Conservation (phyloP, 2,329 filamentous ascomycete species). For the Didymella segeticola region DNA sequence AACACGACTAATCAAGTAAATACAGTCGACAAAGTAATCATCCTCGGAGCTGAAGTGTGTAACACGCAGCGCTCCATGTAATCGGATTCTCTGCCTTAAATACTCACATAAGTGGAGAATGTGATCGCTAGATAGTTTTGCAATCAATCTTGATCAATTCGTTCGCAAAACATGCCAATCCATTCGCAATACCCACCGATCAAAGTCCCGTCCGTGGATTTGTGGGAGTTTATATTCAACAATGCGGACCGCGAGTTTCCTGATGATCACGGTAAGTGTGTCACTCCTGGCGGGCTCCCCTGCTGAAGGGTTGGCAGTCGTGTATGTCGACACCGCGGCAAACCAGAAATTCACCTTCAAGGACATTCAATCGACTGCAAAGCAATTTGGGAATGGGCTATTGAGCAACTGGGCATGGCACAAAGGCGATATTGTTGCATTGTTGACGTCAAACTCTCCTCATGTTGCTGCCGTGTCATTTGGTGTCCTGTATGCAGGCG, state of each 20-base stretch:
- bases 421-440: slow-evolving; percentile 29
- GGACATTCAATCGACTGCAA: not conserved
- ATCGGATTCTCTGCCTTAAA: no score
- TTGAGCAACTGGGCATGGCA: not conserved
- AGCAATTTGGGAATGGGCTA: not conserved
- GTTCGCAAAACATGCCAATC: not conserved
- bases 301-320: not conserved
- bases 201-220: not conserved
- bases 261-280: not conserved
- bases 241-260: not conserved
- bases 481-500: slow-evolving; percentile 27
- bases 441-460: slow-evolving; percentile 17
- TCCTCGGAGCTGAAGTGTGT: no score
- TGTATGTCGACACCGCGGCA: not conserved
- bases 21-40: no score
- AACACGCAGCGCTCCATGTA: no score
- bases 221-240: not conserved
- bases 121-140: no score
- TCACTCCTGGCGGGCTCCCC: no score
- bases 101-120: no score
- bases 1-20: no score
- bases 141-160: no score
- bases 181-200: not conserved
- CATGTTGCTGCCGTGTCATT: slow-evolving; percentile 7
- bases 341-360: not conserved